Base-by-base conservation (phyloP, 2,329 filamentous ascomycete species). In the Fusarium sarcochroum region DNA sequence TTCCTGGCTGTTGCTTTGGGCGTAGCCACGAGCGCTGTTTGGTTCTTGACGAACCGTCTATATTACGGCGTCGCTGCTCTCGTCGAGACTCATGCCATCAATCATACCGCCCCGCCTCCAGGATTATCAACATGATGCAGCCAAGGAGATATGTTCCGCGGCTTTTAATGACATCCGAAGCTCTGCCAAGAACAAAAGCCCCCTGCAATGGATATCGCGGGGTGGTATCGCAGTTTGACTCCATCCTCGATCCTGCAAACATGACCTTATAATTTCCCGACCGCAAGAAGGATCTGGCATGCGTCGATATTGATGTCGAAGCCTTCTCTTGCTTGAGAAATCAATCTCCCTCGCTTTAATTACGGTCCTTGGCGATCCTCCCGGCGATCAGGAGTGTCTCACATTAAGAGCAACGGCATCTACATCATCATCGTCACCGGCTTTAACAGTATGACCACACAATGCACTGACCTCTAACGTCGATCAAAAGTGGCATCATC, bases 1-100 rank as follows among this genome's bases (percentile, higher is more conserved):
- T 80, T 77, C 3, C 74, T 91, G 71, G 80, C 79, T 10, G 73
- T 83, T 18, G 32, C 65, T n/a, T 49, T 58, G 17, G 62, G 53
- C 14, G 56, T 68, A 9, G 63, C 41, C 5, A 49, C 56, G n/a
- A 56, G 52, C 17, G 52, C 64, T 13, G 32, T 61, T 20, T 71
- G 50, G 69, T 68, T 63, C 52, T 45, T 64, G 23, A 61, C 55
- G 18, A 66, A 59, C 32, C 62, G 68, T 23, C 52, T 66, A 51
- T 73, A 65, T 55, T 34, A 62, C 27, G 35, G 49, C 14, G 45
- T 70, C 8, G 50, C 48, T 45, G 37, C 56, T 51, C 54, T 64
- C 14, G 50, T 70, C 50, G 46, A 52, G 34, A 44, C 42, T 58
- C 48, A 37, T 32, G 27, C 18, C 35, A 18, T 30, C 32, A 70